Base-by-base conservation (phyloP, 768 basidiomycete species). In the Pholiota conissans region DNA sequence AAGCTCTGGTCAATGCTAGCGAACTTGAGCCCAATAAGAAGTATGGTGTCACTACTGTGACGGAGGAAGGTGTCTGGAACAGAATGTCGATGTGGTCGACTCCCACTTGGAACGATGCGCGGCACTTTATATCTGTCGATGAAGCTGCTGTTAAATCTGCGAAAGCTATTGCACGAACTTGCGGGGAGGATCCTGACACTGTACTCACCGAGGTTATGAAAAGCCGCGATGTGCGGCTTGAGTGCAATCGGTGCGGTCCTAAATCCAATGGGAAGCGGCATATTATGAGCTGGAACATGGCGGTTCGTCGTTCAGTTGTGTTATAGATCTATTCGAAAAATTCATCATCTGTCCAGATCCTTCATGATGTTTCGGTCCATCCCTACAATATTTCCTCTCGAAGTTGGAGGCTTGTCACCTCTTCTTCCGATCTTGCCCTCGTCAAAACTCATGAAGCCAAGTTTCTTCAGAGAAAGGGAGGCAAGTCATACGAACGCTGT, bases 241-340 rank as follows among this genome's bases (percentile, higher is more conserved):
- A 76, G 52, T 76, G 74, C 50, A n/a, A 65, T 22, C 63, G 67
- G 13, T 76, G 73, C 53, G 27, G n/a, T n/a, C n/a, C n/a, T n/a
- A n/a, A n/a, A n/a, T n/a, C n/a, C n/a, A n/a, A n/a, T n/a, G n/a
- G n/a, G n/a, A n/a, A n/a, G n/a, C n/a, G n/a, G n/a, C n/a, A n/a
- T n/a, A n/a, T n/a, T n/a, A 73, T 74, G 73, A 67, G 56, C 20
- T 76, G 73, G 73, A 66, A 51, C 26, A 66, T 58, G 52, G 73
- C 71, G 49, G 74, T 73, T 59, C 42, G 69, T 66, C 9, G 9
- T 14, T 5, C 20, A 16, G 18, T 5, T 27, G 26, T 11, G n/a
- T n/a, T n/a, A n/a, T 6, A 18, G 6, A 32, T 50, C 14, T 28
- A 27, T 27, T 5, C n/a, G 18, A 46, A 22, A 20, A 5, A 18